These are phyloP conservation scores for Pythium biforme DNA, from an alignment of 352 stramenopile genomes.

Conservation along the genomic window DNA sequence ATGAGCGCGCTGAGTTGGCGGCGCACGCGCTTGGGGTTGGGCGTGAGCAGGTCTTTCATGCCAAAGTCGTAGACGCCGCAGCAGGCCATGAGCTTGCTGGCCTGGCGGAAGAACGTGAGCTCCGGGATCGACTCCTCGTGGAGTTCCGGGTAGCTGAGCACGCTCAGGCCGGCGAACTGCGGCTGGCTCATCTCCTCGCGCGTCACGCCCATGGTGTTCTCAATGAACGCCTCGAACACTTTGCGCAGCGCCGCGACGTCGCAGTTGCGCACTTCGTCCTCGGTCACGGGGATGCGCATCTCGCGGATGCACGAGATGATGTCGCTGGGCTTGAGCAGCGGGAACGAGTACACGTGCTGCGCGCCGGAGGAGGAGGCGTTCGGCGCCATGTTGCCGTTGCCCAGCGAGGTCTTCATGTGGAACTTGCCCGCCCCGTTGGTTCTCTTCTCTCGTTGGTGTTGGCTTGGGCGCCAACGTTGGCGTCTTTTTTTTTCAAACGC, in stretches of 20 bases:
- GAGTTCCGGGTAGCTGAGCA: slow-evolving; percentile 88
- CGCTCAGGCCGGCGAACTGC: slow-evolving; percentile 77
- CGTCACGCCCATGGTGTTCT: slow-evolving; percentile 87
- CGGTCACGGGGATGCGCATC: slow-evolving; percentile 86
- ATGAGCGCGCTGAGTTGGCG: slow-evolving; percentile 95
- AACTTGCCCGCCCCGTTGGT: background rate
- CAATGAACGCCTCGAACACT: slow-evolving; percentile 89
- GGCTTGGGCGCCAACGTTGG: slow-evolving; percentile 1
- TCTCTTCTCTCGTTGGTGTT: background rate
- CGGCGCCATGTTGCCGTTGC: slow-evolving; percentile 7
- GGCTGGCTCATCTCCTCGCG: slow-evolving; percentile 92
- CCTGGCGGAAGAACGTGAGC: slow-evolving; percentile 90
- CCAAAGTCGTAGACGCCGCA: slow-evolving; percentile 95
- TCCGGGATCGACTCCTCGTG: slow-evolving; percentile 94
- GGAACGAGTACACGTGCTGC: slow-evolving; percentile 80
- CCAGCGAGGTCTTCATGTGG: background rate
- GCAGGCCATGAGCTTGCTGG: slow-evolving; percentile 87
- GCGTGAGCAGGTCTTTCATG: slow-evolving; percentile 89
- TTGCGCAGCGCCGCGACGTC: slow-evolving; percentile 73
- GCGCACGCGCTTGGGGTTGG: slow-evolving; percentile 88
- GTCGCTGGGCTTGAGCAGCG: slow-evolving; percentile 91
- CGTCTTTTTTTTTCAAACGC: background rate
- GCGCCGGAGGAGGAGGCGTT: background rate
- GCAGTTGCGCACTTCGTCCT: slow-evolving; percentile 87
- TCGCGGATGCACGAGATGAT: slow-evolving; percentile 93